Conservation (phyloP, 2,329 filamentous ascomycete species). For the Bipolaris victoriae region DNA sequence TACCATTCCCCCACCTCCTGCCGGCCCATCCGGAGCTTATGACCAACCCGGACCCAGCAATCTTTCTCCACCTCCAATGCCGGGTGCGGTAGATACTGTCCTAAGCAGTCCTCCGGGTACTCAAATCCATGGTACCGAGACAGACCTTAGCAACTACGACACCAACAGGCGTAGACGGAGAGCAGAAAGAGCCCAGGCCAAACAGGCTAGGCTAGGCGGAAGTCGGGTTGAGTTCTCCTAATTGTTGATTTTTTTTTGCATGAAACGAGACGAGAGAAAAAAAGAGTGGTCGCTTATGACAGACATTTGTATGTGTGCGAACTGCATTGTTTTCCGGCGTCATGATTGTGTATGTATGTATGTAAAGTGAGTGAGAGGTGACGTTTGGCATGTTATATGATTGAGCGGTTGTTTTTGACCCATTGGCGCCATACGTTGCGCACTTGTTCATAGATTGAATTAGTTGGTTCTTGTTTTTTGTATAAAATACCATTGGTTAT, state of each 20-base stretch:
- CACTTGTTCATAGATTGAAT: not conserved
- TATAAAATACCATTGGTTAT: conserved; percentile 1
- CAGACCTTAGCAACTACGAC: conserved; percentile 49
- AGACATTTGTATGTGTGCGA: not conserved
- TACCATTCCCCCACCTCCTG: conserved; percentile 38
- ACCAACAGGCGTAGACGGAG: conserved; percentile 48
- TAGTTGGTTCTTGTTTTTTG: not conserved
- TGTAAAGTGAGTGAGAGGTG: not conserved
- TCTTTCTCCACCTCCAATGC: conserved; percentile 45
- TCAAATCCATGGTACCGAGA: conserved; percentile 46
- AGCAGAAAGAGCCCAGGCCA: conserved; percentile 49
- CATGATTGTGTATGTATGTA: not conserved
- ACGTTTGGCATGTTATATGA: not conserved
- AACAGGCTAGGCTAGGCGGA: conserved; percentile 43
- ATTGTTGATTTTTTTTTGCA: conserved; percentile 16
- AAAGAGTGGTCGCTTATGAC: not conserved
- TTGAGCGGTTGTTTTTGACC: not conserved
- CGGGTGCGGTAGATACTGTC: conserved; percentile 37
- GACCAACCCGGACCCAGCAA: conserved; percentile 12
- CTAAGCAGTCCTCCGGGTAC: conserved; percentile 47
- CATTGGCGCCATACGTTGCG: not conserved
- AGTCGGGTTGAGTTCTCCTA: conserved; percentile 51
- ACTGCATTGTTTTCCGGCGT: conserved; percentile 8
- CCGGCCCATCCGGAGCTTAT: conserved; percentile 35
- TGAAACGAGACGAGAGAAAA: conserved; percentile 3